phyloP scores from a whole-genome alignment of 1,284 basidiomycete genomes.

The Trichosporon faecale region DNA sequence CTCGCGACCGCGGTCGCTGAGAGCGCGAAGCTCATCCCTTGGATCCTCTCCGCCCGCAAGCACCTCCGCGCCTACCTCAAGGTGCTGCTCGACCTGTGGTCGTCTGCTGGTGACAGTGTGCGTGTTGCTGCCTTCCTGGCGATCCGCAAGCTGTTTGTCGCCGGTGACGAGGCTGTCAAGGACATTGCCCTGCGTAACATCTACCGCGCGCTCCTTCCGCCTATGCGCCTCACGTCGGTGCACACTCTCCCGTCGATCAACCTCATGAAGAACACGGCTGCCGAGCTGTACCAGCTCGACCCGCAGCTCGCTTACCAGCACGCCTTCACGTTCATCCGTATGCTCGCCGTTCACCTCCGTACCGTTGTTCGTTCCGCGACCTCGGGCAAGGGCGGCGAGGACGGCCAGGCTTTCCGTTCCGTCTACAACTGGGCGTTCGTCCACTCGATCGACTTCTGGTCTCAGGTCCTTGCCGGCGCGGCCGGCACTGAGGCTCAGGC shows the following conservation, averaged over 20 bases:
- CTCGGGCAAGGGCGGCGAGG: constrained; percentile 36
- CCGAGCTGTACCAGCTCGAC: constrained; percentile 81
- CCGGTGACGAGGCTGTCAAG: constrained; percentile 74
- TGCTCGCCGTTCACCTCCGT: constrained; percentile 88
- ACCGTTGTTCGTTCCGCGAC: constrained; percentile 54
- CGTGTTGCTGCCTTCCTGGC: constrained; percentile 86
- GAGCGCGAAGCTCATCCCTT: constrained; percentile 81
- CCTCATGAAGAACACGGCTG: constrained; percentile 96
- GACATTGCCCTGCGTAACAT: constrained; percentile 72
- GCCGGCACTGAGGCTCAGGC: constrained; percentile 63
- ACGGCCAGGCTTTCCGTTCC: constrained; percentile 78
- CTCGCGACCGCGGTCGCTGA: constrained; percentile 73
- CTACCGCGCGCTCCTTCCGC: constrained; percentile 78
- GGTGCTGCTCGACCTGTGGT: constrained; percentile 80
- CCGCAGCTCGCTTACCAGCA: constrained; percentile 69
- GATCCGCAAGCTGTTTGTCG: constrained; percentile 73
- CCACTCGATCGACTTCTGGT: constrained; percentile 96
- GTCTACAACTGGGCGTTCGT: constrained; percentile 99
- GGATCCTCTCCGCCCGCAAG: constrained; percentile 76
- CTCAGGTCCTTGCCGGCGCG: constrained; percentile 76
- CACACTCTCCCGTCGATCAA: constrained; percentile 92
- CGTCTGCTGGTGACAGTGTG: constrained; percentile 71
- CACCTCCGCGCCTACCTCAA: constrained; percentile 80
- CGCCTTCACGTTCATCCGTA: constrained; percentile 93
- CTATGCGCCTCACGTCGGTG: constrained; percentile 69